Base-by-base conservation (phyloP, 257 asterid genomes). In the Ajuga chamaepitys region DNA sequence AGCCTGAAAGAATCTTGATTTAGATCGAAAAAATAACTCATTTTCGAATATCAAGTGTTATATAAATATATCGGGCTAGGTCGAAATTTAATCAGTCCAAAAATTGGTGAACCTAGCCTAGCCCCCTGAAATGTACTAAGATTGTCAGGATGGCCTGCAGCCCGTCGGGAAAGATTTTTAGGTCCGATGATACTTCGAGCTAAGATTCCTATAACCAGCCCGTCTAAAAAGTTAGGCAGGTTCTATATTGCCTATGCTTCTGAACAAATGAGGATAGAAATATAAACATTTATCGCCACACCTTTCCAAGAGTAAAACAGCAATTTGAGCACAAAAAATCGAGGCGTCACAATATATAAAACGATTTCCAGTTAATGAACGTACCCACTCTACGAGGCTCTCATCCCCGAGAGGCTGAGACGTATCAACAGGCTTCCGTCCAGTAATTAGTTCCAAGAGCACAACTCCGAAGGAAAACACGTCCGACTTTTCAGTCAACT, bases 381-480 rank as follows among this genome's bases (percentile, higher is more conserved):
- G 66, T 75, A 92, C 98, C 98, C 97, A 92, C 80, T 92, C 98
- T 53, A 92, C 98, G 0, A 92, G 81, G 75, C 98, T 88, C 83
- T 91, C 98, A 16, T 91, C 92, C 59, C 98, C 98, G 17, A 79
- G 54, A 8, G 98, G 96, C 64, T 85, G 96, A 79, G 98, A 82
- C 45, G 87, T 76, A 81, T 91, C 98, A 11, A 91, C 98, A 58
- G 98, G 88, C 86, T 88, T 91, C 58, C 96, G 93, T 14, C 98
- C 98, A 57, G 95, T 81, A 51, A 86, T 77, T 52, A 91, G 77
- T 80, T 91, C 98, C 78, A 91, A 74, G 48, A 91, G 95, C 70
- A 91, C 96, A 47, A 91, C 98, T 59, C 98, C 98, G 68, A 78
- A 91, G 60, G 98, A 91, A 75, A 58, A 91, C 47, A 91, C 85